Evolutionary conservation across 2,329 filamentous ascomycete species (phyloP), one percentile per base, ranked within the genome.

Genomic region (Aspergillus uvarum): DNA sequence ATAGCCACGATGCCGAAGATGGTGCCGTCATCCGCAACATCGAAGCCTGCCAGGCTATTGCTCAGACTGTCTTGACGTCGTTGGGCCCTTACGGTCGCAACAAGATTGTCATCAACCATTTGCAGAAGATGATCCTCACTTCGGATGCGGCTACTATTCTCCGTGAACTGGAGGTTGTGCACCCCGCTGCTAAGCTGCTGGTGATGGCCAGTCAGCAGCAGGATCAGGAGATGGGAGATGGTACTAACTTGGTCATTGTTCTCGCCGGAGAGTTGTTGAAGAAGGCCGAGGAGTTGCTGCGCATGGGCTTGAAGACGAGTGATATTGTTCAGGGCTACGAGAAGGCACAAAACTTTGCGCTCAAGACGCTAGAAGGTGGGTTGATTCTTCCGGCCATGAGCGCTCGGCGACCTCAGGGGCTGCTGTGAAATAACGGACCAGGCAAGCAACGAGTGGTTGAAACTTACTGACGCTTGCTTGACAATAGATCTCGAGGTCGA

Each of bases 181-280:
- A 99, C 82, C 95, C 96, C 64, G 95, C 95, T 59, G 96, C 95
- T 54, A 99, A 99, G 82, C 84, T 99, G 66, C 83, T 99, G 56
- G 95, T 99, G 70, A 99, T 99, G 96, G 94, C 95, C 63, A 94
- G 90, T 77, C 95, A 99, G 80, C 95, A 99, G 81, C 96, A 99
- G 80, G 96, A 99, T 79, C 88, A 93, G 47, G 95, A 99, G 86
- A 96, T 99, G 91, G 95, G 95, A 60, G 96, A 99, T 80, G 95
- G 91, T 58, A 99, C 95, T 60, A 99, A 99, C 80, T 81, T 99
- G 76, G 95, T 99, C 70, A 98, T 99, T 73, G 85, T 99, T 57
- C 83, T 99, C 63, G 95, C 95, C 5, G 95, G 96, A 66, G 95
- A 99, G 82, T 83, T 99, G 72, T 83, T 99, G 70, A 92, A 91